A percentile compares a stretch with the other conserved stretches of the same genome.
Evolutionary conservation across 345 rosid species (phyloP).

Genomic region (Fremontodendron californicum): DNA sequence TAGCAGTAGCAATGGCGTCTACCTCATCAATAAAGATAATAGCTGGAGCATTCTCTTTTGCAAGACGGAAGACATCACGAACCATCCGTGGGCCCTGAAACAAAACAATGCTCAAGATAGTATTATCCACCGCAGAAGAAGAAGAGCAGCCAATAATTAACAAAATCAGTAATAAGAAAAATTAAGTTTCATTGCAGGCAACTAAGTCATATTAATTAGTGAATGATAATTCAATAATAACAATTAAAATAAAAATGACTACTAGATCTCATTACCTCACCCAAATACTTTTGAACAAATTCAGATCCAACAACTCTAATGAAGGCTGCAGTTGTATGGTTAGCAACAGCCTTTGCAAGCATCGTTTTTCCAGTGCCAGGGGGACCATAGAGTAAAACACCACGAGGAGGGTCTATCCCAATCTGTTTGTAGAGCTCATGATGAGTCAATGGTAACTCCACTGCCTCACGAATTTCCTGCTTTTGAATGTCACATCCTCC

Average conservation of each 20-base stretch:
- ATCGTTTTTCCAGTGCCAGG: slow-evolving; percentile 99
- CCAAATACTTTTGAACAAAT: slow-evolving; percentile 95
- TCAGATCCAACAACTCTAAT: slow-evolving; percentile 98
- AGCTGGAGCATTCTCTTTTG: slow-evolving; percentile 98
- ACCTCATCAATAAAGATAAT: slow-evolving; percentile 97
- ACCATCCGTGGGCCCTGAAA: slow-evolving; percentile 98
- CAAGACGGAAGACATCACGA: slow-evolving; percentile 97
- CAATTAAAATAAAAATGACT: neutral
- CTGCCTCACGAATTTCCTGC: slow-evolving; percentile 99
- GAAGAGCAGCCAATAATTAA: neutral
- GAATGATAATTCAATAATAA: neutral
- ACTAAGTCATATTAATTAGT: neutral
- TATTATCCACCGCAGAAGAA: neutral
- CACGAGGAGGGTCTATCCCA: slow-evolving; percentile 98
- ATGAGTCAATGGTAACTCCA: slow-evolving; percentile 92
- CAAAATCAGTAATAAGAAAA: neutral
- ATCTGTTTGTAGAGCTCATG: slow-evolving; percentile 93
- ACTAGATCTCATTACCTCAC: slow-evolving; percentile 54
- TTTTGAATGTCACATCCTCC: slow-evolving; percentile 96
- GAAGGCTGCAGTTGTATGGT: slow-evolving; percentile 93
- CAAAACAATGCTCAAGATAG: slow-evolving; percentile 7
- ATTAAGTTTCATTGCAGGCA: neutral
- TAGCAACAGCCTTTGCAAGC: slow-evolving; percentile 98
- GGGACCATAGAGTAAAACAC: slow-evolving; percentile 94
- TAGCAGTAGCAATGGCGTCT: slow-evolving; percentile 97